phyloP scores from a whole-genome alignment of 768 basidiomycete genomes.

The Lentinula aciculospora region DNA sequence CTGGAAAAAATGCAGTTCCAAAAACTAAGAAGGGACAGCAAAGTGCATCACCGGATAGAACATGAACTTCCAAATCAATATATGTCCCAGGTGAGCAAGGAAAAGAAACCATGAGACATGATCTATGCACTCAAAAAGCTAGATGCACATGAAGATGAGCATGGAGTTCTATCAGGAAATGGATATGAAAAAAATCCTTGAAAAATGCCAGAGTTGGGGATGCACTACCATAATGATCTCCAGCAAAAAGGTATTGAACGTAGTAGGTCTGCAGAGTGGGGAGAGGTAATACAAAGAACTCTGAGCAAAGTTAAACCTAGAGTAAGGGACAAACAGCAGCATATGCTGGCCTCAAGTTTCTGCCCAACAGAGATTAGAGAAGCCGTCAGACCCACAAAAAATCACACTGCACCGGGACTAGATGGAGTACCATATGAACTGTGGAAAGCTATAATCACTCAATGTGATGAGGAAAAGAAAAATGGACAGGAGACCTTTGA shows the following conservation, averaged over 20 bases:
- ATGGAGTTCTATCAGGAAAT: not conserved
- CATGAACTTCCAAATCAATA: constrained; percentile 14
- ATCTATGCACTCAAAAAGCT: constrained; percentile 12
- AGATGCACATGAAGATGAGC: not conserved
- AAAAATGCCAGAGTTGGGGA: constrained; percentile 26
- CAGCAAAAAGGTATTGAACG: constrained; percentile 15
- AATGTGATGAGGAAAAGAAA: not conserved
- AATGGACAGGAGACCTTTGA: constrained; percentile 12
- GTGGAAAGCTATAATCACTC: constrained; percentile 1
- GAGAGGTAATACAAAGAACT: not conserved
- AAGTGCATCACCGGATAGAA: constrained; percentile 3
- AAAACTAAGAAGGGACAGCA: constrained; percentile 5
- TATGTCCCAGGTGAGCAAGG: constrained; percentile 12
- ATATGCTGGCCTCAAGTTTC: not conserved
- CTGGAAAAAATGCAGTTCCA: not conserved
- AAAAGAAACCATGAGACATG: constrained; percentile 10
- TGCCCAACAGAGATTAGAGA: not conserved
- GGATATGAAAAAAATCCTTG: constrained; percentile 16
- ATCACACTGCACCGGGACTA: constrained; percentile 1
- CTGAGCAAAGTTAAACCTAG: not conserved
- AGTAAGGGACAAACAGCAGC: not conserved
- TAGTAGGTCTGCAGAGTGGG: not conserved
- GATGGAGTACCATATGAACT: constrained; percentile 14
- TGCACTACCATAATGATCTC: constrained; percentile 20
- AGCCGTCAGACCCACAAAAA: not conserved